Evolutionary conservation across 2,329 filamentous ascomycete genomes (phyloP).

Genomic region (Xylaria sp.): DNA sequence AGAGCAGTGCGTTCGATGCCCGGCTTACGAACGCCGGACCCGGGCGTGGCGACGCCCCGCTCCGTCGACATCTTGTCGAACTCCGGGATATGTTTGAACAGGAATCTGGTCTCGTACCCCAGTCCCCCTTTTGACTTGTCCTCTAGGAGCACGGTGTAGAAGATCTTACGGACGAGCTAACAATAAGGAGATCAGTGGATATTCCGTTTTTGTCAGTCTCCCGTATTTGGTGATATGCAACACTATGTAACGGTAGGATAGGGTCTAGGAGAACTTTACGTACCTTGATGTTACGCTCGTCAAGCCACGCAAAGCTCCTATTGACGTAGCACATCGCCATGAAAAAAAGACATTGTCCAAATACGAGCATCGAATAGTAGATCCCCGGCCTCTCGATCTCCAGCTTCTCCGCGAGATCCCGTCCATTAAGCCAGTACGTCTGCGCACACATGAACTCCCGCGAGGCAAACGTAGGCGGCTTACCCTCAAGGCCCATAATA

Average conservation of each 20-base stretch:
- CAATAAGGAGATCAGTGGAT: background rate
- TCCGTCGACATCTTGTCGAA: slow-evolving; percentile 53
- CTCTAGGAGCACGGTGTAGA: slow-evolving; percentile 71
- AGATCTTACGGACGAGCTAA: slow-evolving; percentile 61
- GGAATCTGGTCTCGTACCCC: slow-evolving; percentile 71
- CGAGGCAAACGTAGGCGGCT: slow-evolving; percentile 73
- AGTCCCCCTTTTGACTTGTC: slow-evolving; percentile 69
- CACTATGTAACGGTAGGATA: background rate
- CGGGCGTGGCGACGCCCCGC: slow-evolving; percentile 45
- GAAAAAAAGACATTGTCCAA: slow-evolving; percentile 75
- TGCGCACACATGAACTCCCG: slow-evolving; percentile 74
- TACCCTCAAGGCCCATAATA: slow-evolving; percentile 72
- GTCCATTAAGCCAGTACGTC: slow-evolving; percentile 76
- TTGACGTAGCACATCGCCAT: slow-evolving; percentile 63
- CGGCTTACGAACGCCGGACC: slow-evolving; percentile 46
- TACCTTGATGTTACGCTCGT: slow-evolving; percentile 62
- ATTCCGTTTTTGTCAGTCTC: background rate
- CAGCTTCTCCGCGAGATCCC: slow-evolving; percentile 68
- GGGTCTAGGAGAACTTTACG: slow-evolving; percentile 29
- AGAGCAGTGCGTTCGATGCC: slow-evolving; percentile 50
- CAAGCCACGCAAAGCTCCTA: slow-evolving; percentile 53
- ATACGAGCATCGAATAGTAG: slow-evolving; percentile 70
- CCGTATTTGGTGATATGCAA: background rate
- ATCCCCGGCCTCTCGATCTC: slow-evolving; percentile 65
- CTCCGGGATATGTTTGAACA: slow-evolving; percentile 75